Percentiles rank a stretch among this genome's conserved stretches.
Evolutionary conservation across 2,329 filamentous ascomycete species (phyloP).

Genomic region (Byssoonygena ceratinophila): DNA sequence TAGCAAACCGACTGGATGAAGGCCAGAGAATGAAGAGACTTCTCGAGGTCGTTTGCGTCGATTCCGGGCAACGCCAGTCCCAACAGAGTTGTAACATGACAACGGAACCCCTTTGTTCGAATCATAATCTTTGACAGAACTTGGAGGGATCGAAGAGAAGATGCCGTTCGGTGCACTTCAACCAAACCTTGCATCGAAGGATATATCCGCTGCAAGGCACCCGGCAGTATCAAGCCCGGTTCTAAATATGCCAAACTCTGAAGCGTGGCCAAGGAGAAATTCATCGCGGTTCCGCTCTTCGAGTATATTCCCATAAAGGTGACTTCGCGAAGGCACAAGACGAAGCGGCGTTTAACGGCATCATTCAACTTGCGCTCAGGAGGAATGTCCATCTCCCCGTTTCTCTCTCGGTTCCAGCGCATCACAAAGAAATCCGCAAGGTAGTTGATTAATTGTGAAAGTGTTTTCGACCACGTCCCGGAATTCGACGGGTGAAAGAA

Average conservation of each 20-base stretch:
- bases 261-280: constrained; percentile 79
- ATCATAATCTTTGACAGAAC: constrained; percentile 87
- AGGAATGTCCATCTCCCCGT: constrained; percentile 80
- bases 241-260: constrained; percentile 85
- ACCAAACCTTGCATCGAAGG: constrained; percentile 93
- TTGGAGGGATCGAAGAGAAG: constrained; percentile 81
- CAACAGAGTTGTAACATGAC: constrained; percentile 88
- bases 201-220: constrained; percentile 90
- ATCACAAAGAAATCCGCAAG: constrained; percentile 93
- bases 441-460: constrained; percentile 85
- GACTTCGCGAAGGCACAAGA: constrained; percentile 77
- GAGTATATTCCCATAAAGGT: constrained; percentile 98
- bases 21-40: constrained; percentile 85
- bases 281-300: constrained; percentile 85
- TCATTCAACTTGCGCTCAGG: constrained; percentile 66
- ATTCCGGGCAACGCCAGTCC: constrained; percentile 88
- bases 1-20: constrained; percentile 95
- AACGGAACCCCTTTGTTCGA: constrained; percentile 87
- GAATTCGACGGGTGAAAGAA: constrained; percentile 98
- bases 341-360: constrained; percentile 78
- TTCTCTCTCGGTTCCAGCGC: constrained; percentile 92
- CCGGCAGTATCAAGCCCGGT: constrained; percentile 81
- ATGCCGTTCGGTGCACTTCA: constrained; percentile 91
- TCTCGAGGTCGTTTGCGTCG: constrained; percentile 93
- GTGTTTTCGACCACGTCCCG: constrained; percentile 76